Evolutionary conservation across 257 asterid genomes (phyloP), one percentile per base, ranked within the genome.

Genomic region (Ligustrum vulgare): DNA sequence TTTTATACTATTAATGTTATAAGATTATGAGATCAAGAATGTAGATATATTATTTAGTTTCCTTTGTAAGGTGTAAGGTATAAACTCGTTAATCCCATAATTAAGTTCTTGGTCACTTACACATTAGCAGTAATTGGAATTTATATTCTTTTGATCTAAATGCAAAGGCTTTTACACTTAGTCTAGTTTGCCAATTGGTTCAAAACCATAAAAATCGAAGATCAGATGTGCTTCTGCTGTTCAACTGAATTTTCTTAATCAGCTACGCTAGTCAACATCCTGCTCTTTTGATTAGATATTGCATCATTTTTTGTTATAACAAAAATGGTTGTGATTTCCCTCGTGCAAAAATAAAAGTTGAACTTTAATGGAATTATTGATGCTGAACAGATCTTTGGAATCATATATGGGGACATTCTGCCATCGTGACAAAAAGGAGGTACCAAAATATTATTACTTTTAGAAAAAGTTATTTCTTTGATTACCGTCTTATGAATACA

Each of bases 391-490:
- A 87, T 77, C 72, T 3, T 81, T 89, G 80, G 90, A 91, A 79
- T 75, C 84, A 68, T 92, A 89, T 72, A 78, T 88, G 49, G 91
- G 87, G 76, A 91, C 96, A 8, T 93, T 93, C 75, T 67, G 84
- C 73, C 98, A 91, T 72, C 96, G 96, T 51, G 91, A 87, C 36
- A 80, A 87, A 35, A 91, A 93, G 80, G 89, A 91, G 98, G 98
- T 91, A 76, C 45, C 5, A 0, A 31, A 45, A 39, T 54, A 34
- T 67, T 54, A 34, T 67, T 37, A 16, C 34, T 69, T 31, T 23
- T 72, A 51, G 18, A 54, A 67, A 16, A 58, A 58, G n/a, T 15
- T 43, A 47, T 37, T 28, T 16, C 32, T 72, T 20, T 36, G 16
- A 69, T 69, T 23, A 7, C 75, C 9, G 3, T n/a, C 8, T 31